These are phyloP conservation scores for Saccharomyces hybrid DNA, from an alignment of 1,139 yeast species.

Conservation along the genomic window DNA sequence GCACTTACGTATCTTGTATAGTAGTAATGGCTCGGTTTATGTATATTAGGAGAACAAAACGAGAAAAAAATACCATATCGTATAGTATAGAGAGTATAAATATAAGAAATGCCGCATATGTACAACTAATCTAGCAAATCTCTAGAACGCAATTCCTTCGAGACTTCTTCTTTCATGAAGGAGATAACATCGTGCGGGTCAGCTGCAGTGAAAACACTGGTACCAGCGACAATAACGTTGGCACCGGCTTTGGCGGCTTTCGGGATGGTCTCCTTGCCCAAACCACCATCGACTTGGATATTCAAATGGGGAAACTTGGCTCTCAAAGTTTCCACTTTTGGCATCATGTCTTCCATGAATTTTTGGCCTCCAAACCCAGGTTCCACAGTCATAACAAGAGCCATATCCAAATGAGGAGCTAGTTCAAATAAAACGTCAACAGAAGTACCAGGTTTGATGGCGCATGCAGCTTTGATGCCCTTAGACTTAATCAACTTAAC, in stretches of 20 bases:
- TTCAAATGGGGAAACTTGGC: slow-evolving; percentile 66
- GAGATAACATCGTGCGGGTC: slow-evolving; percentile 70
- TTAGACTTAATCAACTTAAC: slow-evolving; percentile 66
- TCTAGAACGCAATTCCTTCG: slow-evolving; percentile 29
- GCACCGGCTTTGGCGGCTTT: slow-evolving; percentile 94
- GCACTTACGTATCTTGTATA: slow-evolving; percentile 1
- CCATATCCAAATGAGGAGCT: slow-evolving; percentile 81
- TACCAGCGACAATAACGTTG: slow-evolving; percentile 96
- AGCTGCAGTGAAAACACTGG: slow-evolving; percentile 79
- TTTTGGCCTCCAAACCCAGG: slow-evolving; percentile 99
- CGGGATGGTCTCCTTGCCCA: slow-evolving; percentile 75
- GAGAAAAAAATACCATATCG: not conserved
- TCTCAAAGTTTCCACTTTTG: slow-evolving; percentile 77
- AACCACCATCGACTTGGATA: slow-evolving; percentile 96
- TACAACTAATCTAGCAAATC: slow-evolving; percentile 22
- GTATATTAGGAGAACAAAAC: slow-evolving; percentile 1
- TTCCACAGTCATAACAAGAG: slow-evolving; percentile 94
- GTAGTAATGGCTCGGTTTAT: not conserved
- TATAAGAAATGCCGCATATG: not conserved
- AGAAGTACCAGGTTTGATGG: slow-evolving; percentile 89
- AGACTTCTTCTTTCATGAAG: slow-evolving; percentile 57
- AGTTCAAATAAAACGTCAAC: slow-evolving; percentile 75
- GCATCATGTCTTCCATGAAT: slow-evolving; percentile 94
- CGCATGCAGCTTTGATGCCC: slow-evolving; percentile 94
- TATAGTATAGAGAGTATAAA: not conserved